A percentile compares a stretch with the other conserved stretches of the same genome.
Evolutionary conservation across 495 filamentous ascomycete species (phyloP).

Genomic region (Hypoxylon lienhwacheense): DNA sequence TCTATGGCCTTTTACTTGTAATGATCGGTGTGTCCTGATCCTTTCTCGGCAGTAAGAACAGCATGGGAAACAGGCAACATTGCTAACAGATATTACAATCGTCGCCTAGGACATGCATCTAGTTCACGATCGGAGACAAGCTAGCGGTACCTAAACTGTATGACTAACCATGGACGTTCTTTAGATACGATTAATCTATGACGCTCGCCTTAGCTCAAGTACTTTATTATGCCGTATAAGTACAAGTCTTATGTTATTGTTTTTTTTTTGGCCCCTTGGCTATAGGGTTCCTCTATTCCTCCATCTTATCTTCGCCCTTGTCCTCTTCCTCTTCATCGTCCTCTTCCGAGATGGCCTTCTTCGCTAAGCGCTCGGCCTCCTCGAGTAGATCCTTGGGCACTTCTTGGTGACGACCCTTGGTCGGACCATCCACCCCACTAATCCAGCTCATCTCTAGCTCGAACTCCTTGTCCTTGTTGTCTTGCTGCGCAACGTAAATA

Average conservation of each 20-base stretch:
- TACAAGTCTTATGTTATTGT: too few species aligned
- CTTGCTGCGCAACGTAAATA: conserved; percentile 94
- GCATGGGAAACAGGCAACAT: too few species aligned
- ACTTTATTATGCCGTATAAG: conserved; percentile 21
- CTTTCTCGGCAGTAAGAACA: too few species aligned
- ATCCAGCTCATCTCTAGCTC: conserved; percentile 99
- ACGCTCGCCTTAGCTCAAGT: conserved; percentile 15
- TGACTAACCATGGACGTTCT: conserved; percentile 9
- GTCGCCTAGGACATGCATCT: too few species aligned
- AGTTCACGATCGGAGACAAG: background rate
- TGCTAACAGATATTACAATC: too few species aligned
- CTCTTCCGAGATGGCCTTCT: conserved; percentile 74
- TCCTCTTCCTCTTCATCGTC: conserved; percentile 68
- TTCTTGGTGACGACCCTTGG: conserved; percentile 85
- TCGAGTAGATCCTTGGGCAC: conserved; percentile 86
- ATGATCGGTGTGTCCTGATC: too few species aligned
- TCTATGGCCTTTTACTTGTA: too few species aligned
- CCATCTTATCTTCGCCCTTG: conserved; percentile 68
- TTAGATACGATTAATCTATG: conserved; percentile 28
- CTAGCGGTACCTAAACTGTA: background rate
- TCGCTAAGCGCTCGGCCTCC: conserved; percentile 87
- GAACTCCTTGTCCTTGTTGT: conserved; percentile 97
- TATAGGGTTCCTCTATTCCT: conserved; percentile 65
- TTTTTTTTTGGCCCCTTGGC: too few species aligned
- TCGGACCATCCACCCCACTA: conserved; percentile 76